phyloP scores from a whole-genome alignment of 2,329 filamentous ascomycete genomes.

The Ophiostoma montium region DNA sequence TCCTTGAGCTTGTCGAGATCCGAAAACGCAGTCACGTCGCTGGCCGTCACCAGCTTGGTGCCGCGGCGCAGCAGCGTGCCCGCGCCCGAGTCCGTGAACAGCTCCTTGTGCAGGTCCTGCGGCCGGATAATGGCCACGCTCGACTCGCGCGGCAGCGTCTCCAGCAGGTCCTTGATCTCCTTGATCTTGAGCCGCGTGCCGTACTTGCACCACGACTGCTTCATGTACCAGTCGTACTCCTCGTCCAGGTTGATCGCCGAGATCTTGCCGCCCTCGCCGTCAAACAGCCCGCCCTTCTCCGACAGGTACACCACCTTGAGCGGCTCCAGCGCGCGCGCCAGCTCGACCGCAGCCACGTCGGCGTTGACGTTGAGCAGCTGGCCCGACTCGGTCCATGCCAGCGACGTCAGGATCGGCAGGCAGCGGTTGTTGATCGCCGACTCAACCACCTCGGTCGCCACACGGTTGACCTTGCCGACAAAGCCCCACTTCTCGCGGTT shows the following conservation, averaged over 20 bases:
- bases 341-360: slow-evolving; percentile 86
- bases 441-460: slow-evolving; percentile 83
- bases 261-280: slow-evolving; percentile 88
- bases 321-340: slow-evolving; percentile 77
- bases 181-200: slow-evolving; percentile 94
- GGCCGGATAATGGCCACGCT: slow-evolving; percentile 97
- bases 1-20: slow-evolving; percentile 67
- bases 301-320: slow-evolving; percentile 98
- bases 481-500: slow-evolving; percentile 94
- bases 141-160: slow-evolving; percentile 76
- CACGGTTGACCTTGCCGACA: slow-evolving; percentile 87
- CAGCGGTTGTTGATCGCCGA: slow-evolving; percentile 82
- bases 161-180: slow-evolving; percentile 89
- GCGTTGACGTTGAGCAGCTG: slow-evolving; percentile 96
- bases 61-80: slow-evolving; percentile 86
- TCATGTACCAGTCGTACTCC: slow-evolving; percentile 87
- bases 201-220: slow-evolving; percentile 86
- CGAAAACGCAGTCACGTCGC: slow-evolving; percentile 57
- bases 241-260: slow-evolving; percentile 95
- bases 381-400: slow-evolving; percentile 85
- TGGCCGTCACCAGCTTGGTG: slow-evolving; percentile 69
- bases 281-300: slow-evolving; percentile 92
- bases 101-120: slow-evolving; percentile 85
- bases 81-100: slow-evolving; percentile 91
- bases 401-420: slow-evolving; percentile 85